phyloP scores from a whole-genome alignment of 1,284 basidiomycete genomes.

The Cutaneotrichosporon arboriforme region DNA sequence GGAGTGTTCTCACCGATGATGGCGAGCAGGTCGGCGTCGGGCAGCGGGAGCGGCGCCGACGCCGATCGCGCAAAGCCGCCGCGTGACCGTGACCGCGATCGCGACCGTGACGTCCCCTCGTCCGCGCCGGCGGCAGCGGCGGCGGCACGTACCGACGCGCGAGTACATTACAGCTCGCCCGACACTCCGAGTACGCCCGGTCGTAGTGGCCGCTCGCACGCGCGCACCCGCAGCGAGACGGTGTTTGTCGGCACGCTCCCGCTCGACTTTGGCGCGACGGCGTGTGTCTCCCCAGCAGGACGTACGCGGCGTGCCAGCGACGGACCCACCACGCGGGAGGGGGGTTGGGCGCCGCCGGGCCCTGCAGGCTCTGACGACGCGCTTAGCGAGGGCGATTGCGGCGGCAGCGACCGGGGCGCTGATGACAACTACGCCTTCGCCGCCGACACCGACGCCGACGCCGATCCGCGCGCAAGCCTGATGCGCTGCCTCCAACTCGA shows the following conservation, averaged over 20 bases:
- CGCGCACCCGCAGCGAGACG: conserved; percentile 2
- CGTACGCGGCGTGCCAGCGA: conserved; percentile 10
- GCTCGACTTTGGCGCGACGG: too few species aligned
- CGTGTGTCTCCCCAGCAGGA: background rate
- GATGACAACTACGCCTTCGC: background rate
- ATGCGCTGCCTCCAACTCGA: conserved; percentile 46
- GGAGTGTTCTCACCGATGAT: background rate
- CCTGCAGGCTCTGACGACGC: too few species aligned
- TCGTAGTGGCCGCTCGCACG: background rate
- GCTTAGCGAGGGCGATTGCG: background rate
- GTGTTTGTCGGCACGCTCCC: background rate
- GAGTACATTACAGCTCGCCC: too few species aligned
- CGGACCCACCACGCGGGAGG: background rate
- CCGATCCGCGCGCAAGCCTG: background rate
- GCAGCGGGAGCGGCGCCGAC: background rate
- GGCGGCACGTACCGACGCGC: too few species aligned
- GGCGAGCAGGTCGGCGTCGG: background rate
- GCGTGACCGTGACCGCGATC: background rate
- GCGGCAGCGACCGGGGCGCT: background rate
- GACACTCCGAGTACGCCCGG: too few species aligned
- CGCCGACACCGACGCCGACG: background rate
- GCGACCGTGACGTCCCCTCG: conserved; percentile 1
- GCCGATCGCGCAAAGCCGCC: background rate
- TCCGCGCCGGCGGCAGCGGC: too few species aligned
- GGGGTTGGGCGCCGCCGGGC: background rate